Base-by-base conservation (phyloP, 2,329 filamentous ascomycete genomes). In the Aspergillus awamori region DNA sequence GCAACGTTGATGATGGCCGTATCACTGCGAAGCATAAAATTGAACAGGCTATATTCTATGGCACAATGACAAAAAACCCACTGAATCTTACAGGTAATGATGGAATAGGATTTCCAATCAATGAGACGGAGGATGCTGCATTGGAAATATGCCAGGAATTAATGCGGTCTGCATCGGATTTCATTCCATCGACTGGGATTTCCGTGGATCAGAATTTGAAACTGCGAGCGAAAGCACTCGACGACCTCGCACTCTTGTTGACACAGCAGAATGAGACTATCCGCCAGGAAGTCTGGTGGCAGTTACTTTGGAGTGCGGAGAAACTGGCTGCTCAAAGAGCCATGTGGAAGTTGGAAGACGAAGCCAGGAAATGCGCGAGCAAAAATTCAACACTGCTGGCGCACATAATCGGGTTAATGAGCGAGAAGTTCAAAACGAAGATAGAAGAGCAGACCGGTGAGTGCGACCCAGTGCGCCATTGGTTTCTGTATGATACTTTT, bases 11-110 rank as follows among this genome's bases (percentile, higher is more conserved):
- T 47, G 73, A 74, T 60, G 65, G 65, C 13, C 79, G 79, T 66
- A 86, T 96, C 15, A 93, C 91, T 1, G 90, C 92, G 6, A 95
- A 92, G 77, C 91, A 88, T 77, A 97, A 95, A 77, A 84, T 99
- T 43, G 92, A 97, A 72, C 93, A 99, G 78, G 93, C 93, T 2
- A 90, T 98, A 1, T 98, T 97, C 77, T 98, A 92, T 73, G 93
- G 93, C 2, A 87, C 87, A 52, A 87, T 91, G 72, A 84, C 89
- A 63, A 87, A 91, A 70, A 98, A 93, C 69, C 90, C 94, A n/a
- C 79, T 99, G n/a, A 88, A 93, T 63, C 92, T 99, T 69, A 86
- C 89, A 47, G 85, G 88, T 47, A 86, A 86, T 64, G 82, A 86
- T 41, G 87, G 88, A 58, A 80, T 89, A 51, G 82, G 84, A 4